Evolutionary conservation across 202 grass and related monocot species (phyloP).

Genomic region (Dendrocalamus latiflorus): DNA sequence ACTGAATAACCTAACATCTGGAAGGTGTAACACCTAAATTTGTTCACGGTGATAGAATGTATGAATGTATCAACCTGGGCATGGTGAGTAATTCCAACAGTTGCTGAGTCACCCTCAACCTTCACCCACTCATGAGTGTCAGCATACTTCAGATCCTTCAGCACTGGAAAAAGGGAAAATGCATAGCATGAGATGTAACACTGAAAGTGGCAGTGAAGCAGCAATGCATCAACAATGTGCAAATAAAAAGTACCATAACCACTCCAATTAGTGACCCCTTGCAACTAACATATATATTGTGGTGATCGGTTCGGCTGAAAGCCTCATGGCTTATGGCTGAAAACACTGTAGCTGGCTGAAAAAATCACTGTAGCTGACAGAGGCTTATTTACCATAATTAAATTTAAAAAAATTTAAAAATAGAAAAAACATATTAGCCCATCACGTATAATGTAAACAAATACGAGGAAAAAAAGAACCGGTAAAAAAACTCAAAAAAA

Average conservation of each 20-base stretch:
- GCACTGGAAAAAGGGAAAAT: slow-evolving; percentile 39
- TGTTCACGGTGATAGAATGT: background rate
- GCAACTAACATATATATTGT: background rate
- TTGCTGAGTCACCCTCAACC: slow-evolving; percentile 69
- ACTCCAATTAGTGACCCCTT: background rate
- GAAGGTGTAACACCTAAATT: background rate
- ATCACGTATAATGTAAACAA: no score
- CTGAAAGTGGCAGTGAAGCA: background rate
- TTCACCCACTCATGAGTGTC: slow-evolving; percentile 91
- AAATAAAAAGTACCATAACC: background rate
- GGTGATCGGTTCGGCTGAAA: no score
- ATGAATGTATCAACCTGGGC: slow-evolving; percentile 57
- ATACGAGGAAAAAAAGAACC: no score
- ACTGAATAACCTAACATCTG: background rate
- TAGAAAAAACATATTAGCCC: no score
- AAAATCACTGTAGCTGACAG: no score
- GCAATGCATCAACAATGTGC: background rate
- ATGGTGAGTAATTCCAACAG: slow-evolving; percentile 92
- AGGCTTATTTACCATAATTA: no score
- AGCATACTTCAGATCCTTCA: slow-evolving; percentile 83
- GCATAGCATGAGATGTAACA: background rate
- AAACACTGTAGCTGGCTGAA: no score
- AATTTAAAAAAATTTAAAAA: no score
- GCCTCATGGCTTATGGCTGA: no score
- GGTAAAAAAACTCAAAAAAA: no score